Percentiles rank a stretch among this genome's conserved stretches.
Conservation (phyloP, 2,329 filamentous ascomycete species). For the Neonectria coccinea region DNA sequence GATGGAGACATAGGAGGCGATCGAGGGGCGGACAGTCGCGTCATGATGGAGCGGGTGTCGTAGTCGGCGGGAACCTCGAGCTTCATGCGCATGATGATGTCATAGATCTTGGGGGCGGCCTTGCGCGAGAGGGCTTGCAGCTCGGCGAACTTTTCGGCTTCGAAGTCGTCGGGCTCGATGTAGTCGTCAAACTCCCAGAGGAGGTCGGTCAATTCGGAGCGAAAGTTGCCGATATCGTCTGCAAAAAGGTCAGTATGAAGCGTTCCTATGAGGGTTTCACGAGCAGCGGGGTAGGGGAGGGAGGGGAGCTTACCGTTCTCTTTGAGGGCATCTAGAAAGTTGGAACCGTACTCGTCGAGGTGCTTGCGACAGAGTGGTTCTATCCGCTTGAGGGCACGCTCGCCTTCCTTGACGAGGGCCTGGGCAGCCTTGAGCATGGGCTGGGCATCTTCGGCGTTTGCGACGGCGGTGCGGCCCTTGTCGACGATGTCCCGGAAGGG, state of each 20-base stretch:
- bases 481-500: slow-evolving; percentile 66
- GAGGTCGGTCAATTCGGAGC: slow-evolving; percentile 61
- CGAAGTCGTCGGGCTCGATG: slow-evolving; percentile 62
- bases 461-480: slow-evolving; percentile 60
- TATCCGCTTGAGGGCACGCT: slow-evolving; percentile 62
- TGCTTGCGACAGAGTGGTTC: slow-evolving; percentile 64
- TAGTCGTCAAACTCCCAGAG: slow-evolving; percentile 70
- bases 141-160: slow-evolving; percentile 61
- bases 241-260: slow-evolving; percentile 29
- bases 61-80: slow-evolving; percentile 53
- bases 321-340: slow-evolving; percentile 64
- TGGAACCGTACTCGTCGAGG: slow-evolving; percentile 60
- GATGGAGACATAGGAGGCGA: slow-evolving; percentile 48
- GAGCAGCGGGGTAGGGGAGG: slow-evolving; percentile 14
- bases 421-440: slow-evolving; percentile 64
- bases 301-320: slow-evolving; percentile 60
- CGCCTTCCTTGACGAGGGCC: slow-evolving; percentile 60
- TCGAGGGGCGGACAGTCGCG: slow-evolving; percentile 40
- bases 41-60: slow-evolving; percentile 45
- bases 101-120: slow-evolving; percentile 61
- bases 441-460: slow-evolving; percentile 59
- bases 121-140: slow-evolving; percentile 61
- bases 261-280: not conserved
- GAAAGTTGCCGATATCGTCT: slow-evolving; percentile 62
- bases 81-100: slow-evolving; percentile 66